Evolutionary conservation across 805 yeast species (phyloP).

Genomic region (Maudiozyma serrabonitensis): DNA sequence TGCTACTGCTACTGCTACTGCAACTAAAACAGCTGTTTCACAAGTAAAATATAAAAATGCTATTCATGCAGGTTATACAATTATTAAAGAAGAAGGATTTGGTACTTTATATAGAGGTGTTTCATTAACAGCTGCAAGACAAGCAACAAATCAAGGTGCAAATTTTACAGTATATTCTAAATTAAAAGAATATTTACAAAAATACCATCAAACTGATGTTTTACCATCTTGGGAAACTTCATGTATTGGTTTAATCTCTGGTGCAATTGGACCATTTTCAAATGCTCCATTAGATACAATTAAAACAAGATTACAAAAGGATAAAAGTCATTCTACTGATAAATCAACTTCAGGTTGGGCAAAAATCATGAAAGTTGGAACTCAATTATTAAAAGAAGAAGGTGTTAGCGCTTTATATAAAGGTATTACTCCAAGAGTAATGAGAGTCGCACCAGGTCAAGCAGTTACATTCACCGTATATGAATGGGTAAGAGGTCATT

Average conservation of each 20-base stretch:
- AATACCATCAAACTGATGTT: conserved; percentile 42
- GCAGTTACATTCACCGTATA: conserved; percentile 97
- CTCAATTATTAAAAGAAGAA: conserved; percentile 75
- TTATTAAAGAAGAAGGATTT: conserved; percentile 85
- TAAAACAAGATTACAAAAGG: conserved; percentile 93
- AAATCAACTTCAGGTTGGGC: conserved; percentile 47
- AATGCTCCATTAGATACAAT: conserved; percentile 97
- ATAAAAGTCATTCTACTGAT: conserved; percentile 47
- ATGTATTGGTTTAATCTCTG: conserved; percentile 79
- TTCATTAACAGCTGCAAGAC: conserved; percentile 91
- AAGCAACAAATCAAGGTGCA: conserved; percentile 97
- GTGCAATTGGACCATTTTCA: conserved; percentile 96
- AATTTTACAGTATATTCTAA: conserved; percentile 92
- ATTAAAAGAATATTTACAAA: conserved; percentile 61
- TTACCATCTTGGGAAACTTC: conserved; percentile 95
- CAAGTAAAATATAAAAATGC: conserved; percentile 87
- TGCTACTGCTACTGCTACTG: conserved; percentile 2
- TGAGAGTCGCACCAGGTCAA: conserved; percentile 99
- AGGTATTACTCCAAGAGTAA: conserved; percentile 96
- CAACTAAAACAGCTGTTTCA: conserved; percentile 24
- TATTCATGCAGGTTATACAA: conserved; percentile 76
- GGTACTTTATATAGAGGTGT: conserved; percentile 89
- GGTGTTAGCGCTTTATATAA: conserved; percentile 84
- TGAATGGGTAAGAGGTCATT: conserved; percentile 67
- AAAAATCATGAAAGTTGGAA: conserved; percentile 73